A percentile compares a stretch with the other conserved stretches of the same genome.
Conservation (phyloP, 331 rosid genomes). For the Stylosanthes scabra region DNA sequence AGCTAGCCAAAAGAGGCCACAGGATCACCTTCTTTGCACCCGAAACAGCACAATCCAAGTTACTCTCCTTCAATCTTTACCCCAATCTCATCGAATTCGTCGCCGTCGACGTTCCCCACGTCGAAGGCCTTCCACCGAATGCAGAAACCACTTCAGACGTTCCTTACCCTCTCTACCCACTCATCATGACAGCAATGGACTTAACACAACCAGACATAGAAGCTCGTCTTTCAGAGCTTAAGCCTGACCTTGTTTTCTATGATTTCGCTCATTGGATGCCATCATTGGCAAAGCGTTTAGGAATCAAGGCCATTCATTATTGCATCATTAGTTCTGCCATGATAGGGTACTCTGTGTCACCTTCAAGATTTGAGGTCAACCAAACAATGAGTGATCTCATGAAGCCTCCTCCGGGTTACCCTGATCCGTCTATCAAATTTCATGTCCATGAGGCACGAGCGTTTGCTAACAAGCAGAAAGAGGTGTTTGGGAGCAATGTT, state of each 20-base stretch:
- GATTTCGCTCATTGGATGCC: too few species aligned
- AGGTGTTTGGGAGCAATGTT: constrained; percentile 41
- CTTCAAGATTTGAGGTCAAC: too few species aligned
- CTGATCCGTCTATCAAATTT: constrained; percentile 48
- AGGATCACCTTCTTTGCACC: constrained; percentile 59
- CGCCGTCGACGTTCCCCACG: constrained; percentile 55
- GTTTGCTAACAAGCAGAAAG: not conserved
- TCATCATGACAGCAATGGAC: constrained; percentile 62
- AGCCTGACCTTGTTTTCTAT: too few species aligned
- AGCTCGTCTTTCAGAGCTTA: too few species aligned
- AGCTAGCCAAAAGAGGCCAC: constrained; percentile 61
- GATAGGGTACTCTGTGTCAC: too few species aligned
- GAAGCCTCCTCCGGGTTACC: constrained; percentile 56
- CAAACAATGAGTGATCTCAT: constrained; percentile 30
- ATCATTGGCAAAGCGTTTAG: too few species aligned
- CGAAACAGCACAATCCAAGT: constrained; percentile 39
- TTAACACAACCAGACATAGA: constrained; percentile 23
- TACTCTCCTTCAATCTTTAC: constrained; percentile 45
- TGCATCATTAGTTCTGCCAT: too few species aligned
- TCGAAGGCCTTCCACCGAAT: constrained; percentile 53
- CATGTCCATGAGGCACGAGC: constrained; percentile 45
- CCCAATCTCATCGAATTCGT: constrained; percentile 51
- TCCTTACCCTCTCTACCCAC: constrained; percentile 34
- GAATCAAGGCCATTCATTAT: too few species aligned
- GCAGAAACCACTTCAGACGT: constrained; percentile 64